A percentile compares a stretch with the other conserved stretches of the same genome.
Conservation (phyloP, 805 yeast genomes). For the Candida rishiriensis region DNA sequence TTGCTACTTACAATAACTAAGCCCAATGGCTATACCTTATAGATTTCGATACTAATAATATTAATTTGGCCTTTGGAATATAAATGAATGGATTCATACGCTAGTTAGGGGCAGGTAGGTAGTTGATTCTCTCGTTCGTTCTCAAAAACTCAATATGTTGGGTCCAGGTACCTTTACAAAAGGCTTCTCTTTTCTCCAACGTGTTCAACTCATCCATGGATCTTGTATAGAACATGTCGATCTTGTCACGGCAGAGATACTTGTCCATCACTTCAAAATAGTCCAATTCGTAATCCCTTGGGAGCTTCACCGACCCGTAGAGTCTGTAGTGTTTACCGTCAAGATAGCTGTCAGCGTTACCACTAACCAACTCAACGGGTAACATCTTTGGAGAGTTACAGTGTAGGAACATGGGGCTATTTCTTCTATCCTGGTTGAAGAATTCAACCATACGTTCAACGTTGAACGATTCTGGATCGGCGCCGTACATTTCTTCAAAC, state of each 20-base stretch:
- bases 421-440: conserved; percentile 19
- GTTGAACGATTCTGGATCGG: conserved; percentile 15
- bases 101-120: no score
- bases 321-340: conserved; percentile 9
- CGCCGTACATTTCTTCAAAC: conserved; percentile 14
- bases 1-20: no score
- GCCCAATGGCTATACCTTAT: no score
- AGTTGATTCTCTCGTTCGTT: conserved; percentile 1
- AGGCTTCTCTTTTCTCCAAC: conserved; percentile 11
- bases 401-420: conserved; percentile 29
- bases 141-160: not conserved
- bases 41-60: no score
- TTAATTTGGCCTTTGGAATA: no score
- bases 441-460: conserved; percentile 8
- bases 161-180: conserved; percentile 5
- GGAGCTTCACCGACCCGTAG: conserved; percentile 9
- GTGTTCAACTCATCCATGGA: conserved; percentile 6
- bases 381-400: conserved; percentile 45
- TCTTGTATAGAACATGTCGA: conserved; percentile 14
- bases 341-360: conserved; percentile 10
- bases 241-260: conserved; percentile 12
- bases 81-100: no score
- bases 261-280: conserved; percentile 20
- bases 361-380: conserved; percentile 38
- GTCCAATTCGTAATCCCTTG: conserved; percentile 16